Evolutionary conservation across 1,284 basidiomycete species (phyloP).

Genomic region (Pascua sp.): DNA sequence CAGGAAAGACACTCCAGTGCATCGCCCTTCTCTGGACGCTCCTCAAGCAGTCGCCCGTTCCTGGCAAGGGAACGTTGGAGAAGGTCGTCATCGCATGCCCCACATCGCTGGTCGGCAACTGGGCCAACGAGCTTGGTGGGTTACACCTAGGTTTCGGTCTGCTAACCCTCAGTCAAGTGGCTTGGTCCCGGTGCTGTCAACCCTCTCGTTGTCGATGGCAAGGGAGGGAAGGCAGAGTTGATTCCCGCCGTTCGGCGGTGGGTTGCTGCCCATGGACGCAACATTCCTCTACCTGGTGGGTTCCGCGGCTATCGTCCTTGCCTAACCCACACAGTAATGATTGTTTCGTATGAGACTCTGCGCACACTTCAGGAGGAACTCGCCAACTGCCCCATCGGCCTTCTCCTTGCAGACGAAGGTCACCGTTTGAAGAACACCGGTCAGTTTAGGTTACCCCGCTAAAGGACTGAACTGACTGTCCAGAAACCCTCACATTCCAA

Average conservation of each 20-base stretch:
- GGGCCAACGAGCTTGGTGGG: slow-evolving; percentile 92
- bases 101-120: slow-evolving; percentile 93
- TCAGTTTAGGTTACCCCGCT: slow-evolving; percentile 49
- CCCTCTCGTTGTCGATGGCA: slow-evolving; percentile 82
- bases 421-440: slow-evolving; percentile 96
- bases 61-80: slow-evolving; percentile 84
- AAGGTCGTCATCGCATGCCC: slow-evolving; percentile 99
- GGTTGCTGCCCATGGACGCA: slow-evolving; percentile 79
- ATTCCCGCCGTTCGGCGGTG: slow-evolving; percentile 75
- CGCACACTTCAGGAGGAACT: slow-evolving; percentile 75
- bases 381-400: slow-evolving; percentile 74
- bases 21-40: slow-evolving; percentile 95
- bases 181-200: slow-evolving; percentile 77
- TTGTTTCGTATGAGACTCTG: slow-evolving; percentile 96
- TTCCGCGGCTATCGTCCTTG: too few relatives aligned
- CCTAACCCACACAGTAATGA: slow-evolving; percentile 70
- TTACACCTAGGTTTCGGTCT: slow-evolving; percentile 2
- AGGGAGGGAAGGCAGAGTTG: slow-evolving; percentile 76
- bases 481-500: slow-evolving; percentile 85
- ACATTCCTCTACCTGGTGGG: slow-evolving; percentile 81
- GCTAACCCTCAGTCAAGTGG: slow-evolving; percentile 70
- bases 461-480: neutral
- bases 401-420: slow-evolving; percentile 94
- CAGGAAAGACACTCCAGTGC: slow-evolving; percentile 86
- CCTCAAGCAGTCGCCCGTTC: slow-evolving; percentile 89